phyloP scores from a whole-genome alignment of 257 asterid genomes.

The Fraxinus pennsylvanica region DNA sequence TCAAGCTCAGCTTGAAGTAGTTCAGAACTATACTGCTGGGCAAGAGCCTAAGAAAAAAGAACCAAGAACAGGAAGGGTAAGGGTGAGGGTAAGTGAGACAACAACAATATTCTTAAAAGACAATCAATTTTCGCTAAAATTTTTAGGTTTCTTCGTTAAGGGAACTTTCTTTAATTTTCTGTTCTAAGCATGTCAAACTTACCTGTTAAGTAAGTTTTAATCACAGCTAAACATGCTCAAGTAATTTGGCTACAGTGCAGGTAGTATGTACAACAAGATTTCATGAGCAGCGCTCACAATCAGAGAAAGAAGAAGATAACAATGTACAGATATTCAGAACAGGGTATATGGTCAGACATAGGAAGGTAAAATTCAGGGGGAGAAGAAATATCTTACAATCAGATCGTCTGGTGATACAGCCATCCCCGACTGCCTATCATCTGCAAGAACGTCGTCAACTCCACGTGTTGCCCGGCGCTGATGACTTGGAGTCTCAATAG shows the following conservation, averaged over 20 bases:
- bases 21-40: constrained; percentile 89
- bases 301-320: neutral
- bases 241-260: neutral
- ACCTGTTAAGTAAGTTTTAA: no score
- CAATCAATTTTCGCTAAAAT: neutral
- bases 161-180: neutral
- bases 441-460: constrained; percentile 76
- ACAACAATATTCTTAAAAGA: neutral
- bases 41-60: constrained; percentile 63
- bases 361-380: neutral
- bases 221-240: no score
- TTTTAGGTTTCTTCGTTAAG: no score
- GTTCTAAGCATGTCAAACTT: neutral
- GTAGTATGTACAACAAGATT: constrained; percentile 10
- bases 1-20: constrained; percentile 89
- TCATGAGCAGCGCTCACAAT: constrained; percentile 3
- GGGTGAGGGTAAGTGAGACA: neutral
- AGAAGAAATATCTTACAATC: constrained; percentile 56
- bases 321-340: neutral
- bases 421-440: constrained; percentile 75
- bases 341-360: neutral
- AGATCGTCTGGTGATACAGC: constrained; percentile 93
- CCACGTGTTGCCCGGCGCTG: constrained; percentile 93
- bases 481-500: constrained; percentile 82
- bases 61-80: neutral